These are phyloP conservation scores for Plasmodium ovale DNA, from an alignment of 169 alveolate species.

Conservation along the genomic window DNA sequence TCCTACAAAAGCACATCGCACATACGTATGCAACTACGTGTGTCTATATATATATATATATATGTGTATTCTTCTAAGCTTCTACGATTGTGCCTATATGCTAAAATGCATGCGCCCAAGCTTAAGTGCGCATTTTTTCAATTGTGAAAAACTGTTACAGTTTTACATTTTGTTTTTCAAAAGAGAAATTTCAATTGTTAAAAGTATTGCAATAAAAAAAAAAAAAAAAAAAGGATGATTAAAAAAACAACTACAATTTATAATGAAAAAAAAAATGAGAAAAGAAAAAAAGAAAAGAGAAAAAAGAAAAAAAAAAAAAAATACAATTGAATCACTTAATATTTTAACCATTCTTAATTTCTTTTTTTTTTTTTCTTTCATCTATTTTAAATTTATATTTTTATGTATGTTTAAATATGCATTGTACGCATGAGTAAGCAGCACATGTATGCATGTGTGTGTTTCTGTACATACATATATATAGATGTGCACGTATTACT, in stretches of 20 bases:
- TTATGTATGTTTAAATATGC: slow-evolving; percentile 6
- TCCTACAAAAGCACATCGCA: no score
- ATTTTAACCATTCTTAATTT: slow-evolving; percentile 31
- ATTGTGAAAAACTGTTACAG: slow-evolving; percentile 10
- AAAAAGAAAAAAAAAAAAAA: not conserved
- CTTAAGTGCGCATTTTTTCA: not conserved
- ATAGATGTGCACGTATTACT: no score
- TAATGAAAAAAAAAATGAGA: slow-evolving; percentile 23
- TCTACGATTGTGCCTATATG: slow-evolving; percentile 1
- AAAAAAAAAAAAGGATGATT: not conserved
- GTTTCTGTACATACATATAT: no score
- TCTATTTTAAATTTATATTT: slow-evolving; percentile 16
- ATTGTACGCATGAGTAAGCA: no score
- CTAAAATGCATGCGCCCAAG: not conserved
- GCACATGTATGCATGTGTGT: no score
- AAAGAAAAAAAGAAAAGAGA: not conserved
- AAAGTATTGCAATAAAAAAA: slow-evolving; percentile 9
- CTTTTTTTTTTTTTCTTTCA: slow-evolving; percentile 31
- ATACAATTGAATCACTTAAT: slow-evolving; percentile 39
- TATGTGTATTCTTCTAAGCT: not conserved
- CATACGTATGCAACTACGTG: no score
- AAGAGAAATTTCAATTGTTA: slow-evolving; percentile 38
- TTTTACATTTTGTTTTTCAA: slow-evolving; percentile 30
- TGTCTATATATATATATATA: no score
- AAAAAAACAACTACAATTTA: slow-evolving; percentile 43